These are phyloP conservation scores for Peronosclerospora sorghi DNA, from an alignment of 352 stramenopile genomes.

Conservation along the genomic window DNA sequence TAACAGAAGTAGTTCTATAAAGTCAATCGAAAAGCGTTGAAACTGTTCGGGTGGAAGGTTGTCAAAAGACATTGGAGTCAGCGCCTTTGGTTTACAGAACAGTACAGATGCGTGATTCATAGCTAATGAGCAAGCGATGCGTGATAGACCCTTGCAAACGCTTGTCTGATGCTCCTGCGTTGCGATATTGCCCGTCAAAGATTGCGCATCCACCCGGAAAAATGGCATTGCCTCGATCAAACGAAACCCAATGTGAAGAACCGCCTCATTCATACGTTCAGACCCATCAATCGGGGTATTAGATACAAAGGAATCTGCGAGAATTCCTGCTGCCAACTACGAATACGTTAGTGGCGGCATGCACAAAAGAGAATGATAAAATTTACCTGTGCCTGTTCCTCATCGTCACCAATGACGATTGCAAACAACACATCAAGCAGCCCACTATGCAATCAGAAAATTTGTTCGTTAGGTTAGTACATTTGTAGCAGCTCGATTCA, in stretches of 20 bases:
- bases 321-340: constrained; percentile 48
- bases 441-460: constrained; percentile 14
- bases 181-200: constrained; percentile 1
- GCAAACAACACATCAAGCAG: constrained; percentile 33
- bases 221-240: constrained; percentile 18
- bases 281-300: constrained; percentile 9
- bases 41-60: background rate
- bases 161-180: constrained; percentile 16
- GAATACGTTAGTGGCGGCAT: background rate
- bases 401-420: constrained; percentile 17
- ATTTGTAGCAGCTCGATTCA: background rate
- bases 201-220: constrained; percentile 8
- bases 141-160: constrained; percentile 28
- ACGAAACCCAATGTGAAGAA: constrained; percentile 18
- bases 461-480: background rate
- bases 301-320: constrained; percentile 46
- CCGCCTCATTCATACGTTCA: constrained; percentile 16
- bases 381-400: constrained; percentile 35
- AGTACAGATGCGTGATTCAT: constrained; percentile 32
- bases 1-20: constrained; percentile 51
- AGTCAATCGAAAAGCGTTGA: constrained; percentile 15
- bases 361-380: background rate
- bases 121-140: constrained; percentile 32
- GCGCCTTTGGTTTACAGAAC: constrained; percentile 11
- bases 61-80: background rate